These are phyloP conservation scores for Fusarium sp. DNA, from an alignment of 2,329 filamentous ascomycete species.

Conservation along the genomic window DNA sequence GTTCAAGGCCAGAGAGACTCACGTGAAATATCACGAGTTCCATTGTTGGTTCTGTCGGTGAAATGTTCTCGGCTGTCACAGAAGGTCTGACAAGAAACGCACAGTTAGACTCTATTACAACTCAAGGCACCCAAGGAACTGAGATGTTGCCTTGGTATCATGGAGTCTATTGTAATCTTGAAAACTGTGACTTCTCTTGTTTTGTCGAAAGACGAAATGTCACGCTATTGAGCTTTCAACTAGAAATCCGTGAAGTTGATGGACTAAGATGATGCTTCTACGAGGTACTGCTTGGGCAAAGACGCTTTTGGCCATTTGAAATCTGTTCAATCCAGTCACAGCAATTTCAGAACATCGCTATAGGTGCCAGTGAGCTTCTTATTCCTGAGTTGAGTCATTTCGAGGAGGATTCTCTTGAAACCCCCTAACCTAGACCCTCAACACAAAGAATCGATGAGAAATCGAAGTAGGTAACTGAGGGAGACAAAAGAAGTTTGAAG, in stretches of 20 bases:
- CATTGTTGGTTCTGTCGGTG: not conserved
- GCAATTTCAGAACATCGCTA: accelerated
- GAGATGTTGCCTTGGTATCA: accelerated
- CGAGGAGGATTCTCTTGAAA: not conserved
- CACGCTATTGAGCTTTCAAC: accelerated
- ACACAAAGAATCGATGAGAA: not conserved
- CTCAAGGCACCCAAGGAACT: accelerated
- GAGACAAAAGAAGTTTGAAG: not conserved
- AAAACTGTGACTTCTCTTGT: not conserved
- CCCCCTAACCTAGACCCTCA: not conserved
- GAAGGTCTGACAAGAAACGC: not conserved
- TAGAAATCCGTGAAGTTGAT: accelerated
- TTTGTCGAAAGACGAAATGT: no score
- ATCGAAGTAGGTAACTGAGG: no score
- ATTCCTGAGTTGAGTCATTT: accelerated
- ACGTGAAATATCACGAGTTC: not conserved
- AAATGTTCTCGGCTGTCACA: not conserved
- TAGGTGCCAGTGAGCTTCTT: not conserved
- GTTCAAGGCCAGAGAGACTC: not conserved
- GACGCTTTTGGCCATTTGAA: accelerated
- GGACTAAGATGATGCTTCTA: not conserved
- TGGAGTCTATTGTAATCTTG: accelerated
- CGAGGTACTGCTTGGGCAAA: no score
- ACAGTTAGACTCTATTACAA: no score
- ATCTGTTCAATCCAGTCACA: accelerated